These are phyloP conservation scores for Cutaneotrichosporon daszewskae DNA, from an alignment of 1,284 basidiomycete species.

Conservation along the genomic window DNA sequence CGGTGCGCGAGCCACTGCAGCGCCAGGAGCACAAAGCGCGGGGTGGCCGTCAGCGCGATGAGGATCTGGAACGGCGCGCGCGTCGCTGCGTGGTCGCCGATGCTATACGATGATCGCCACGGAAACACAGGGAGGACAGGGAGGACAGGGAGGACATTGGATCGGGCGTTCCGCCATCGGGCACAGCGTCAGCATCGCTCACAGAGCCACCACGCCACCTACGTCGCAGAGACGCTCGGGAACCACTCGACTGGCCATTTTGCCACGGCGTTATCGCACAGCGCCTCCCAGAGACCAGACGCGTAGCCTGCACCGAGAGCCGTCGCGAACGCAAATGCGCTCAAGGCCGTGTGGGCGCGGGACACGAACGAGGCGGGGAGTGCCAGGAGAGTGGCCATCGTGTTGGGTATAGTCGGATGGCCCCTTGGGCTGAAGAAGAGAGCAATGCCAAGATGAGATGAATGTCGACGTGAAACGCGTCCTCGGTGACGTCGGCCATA, in stretches of 20 bases:
- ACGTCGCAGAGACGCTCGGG: constrained; percentile 88
- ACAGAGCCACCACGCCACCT: too few species aligned
- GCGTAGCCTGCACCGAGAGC: constrained; percentile 64
- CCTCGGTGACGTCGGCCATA: neutral
- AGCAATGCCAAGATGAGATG: too few species aligned
- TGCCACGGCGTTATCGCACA: constrained; percentile 77
- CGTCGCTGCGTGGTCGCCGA: constrained; percentile 89
- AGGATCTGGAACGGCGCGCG: constrained; percentile 83
- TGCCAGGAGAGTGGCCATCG: constrained; percentile 35
- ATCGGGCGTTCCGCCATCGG: too few species aligned
- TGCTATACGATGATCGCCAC: too few species aligned
- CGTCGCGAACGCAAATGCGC: constrained; percentile 62
- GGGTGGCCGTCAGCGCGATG: constrained; percentile 79
- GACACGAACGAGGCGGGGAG: constrained; percentile 41
- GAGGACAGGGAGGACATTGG: too few species aligned
- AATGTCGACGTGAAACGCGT: too few species aligned
- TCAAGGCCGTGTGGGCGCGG: constrained; percentile 61
- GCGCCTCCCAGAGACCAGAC: constrained; percentile 70
- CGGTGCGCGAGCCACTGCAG: constrained; percentile 64
- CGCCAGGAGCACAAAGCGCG: constrained; percentile 70
- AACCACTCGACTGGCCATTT: constrained; percentile 86
- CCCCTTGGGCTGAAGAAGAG: too few species aligned
- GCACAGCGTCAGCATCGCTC: neutral
- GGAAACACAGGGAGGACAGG: too few species aligned
- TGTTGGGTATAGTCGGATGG: too few species aligned